These are phyloP conservation scores for Rhodofomes roseus DNA, from an alignment of 1,284 basidiomycete species.

Conservation along the genomic window DNA sequence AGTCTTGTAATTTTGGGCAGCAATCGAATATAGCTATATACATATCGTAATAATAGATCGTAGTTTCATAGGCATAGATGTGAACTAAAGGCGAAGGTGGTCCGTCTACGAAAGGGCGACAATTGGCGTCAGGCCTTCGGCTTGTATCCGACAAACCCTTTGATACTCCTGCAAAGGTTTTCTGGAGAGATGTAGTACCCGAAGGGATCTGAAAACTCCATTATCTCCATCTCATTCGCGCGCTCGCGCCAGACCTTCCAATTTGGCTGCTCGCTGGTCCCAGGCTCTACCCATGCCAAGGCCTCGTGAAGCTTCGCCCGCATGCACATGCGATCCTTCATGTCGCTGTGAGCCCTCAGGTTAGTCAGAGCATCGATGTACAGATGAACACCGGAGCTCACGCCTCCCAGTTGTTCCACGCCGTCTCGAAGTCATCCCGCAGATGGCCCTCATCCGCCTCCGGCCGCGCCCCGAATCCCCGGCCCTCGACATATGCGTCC, in stretches of 20 bases:
- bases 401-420: constrained; percentile 70
- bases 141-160: constrained; percentile 41
- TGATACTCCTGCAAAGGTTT: constrained; percentile 42
- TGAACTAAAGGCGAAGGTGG: background rate
- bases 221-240: constrained; percentile 11
- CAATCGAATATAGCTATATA: background rate
- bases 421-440: constrained; percentile 59
- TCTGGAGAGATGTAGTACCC: constrained; percentile 14
- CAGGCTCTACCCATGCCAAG: constrained; percentile 51
- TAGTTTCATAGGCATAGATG: background rate
- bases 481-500: constrained; percentile 53
- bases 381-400: constrained; percentile 28
- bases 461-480: constrained; percentile 20
- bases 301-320: constrained; percentile 43
- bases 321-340: constrained; percentile 68
- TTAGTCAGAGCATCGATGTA: background rate
- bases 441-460: constrained; percentile 23
- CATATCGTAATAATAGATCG: background rate
- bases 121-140: constrained; percentile 4
- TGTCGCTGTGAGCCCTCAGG: constrained; percentile 46
- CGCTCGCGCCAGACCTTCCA: constrained; percentile 50
- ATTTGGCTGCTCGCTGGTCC: constrained; percentile 41
- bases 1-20: background rate
- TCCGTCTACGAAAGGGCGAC: background rate
- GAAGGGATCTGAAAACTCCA: constrained; percentile 6